phyloP scores from a whole-genome alignment of 176 grass and related monocot species.

The Calamus simplicifolius region DNA sequence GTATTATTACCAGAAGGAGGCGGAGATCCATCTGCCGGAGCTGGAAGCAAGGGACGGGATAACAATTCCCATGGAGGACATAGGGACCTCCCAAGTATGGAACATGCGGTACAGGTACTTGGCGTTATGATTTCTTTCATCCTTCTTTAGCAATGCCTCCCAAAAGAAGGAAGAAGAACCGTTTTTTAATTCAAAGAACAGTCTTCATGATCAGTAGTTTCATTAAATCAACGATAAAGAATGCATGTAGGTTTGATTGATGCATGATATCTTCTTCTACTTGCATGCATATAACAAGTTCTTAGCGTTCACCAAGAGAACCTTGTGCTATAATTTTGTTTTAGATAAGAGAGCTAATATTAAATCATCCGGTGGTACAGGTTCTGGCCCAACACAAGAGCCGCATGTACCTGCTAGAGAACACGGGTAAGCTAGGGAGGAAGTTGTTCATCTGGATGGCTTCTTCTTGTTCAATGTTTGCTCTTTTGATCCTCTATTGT shows the following conservation, averaged over 20 bases:
- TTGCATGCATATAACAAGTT: too few relatives aligned
- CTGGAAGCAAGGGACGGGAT: constrained; percentile 74
- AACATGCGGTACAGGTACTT: constrained; percentile 91
- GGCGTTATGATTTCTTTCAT: neutral
- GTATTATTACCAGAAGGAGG: constrained; percentile 72
- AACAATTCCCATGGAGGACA: constrained; percentile 86
- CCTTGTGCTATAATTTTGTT: too few relatives aligned
- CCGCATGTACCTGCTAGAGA: constrained; percentile 95
- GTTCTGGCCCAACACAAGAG: constrained; percentile 99
- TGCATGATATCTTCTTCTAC: too few relatives aligned
- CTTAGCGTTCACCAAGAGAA: too few relatives aligned
- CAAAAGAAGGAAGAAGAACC: too few relatives aligned
- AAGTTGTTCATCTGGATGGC: neutral
- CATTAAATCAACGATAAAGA: too few relatives aligned
- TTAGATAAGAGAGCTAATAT: too few relatives aligned
- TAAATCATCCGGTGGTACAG: constrained; percentile 21
- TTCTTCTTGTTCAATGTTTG: too few relatives aligned
- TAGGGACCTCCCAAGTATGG: constrained; percentile 67
- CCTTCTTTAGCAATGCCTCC: too few relatives aligned
- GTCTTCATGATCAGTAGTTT: too few relatives aligned
- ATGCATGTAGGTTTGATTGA: too few relatives aligned
- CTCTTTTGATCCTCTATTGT: neutral
- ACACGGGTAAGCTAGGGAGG: constrained; percentile 44
- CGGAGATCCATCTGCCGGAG: constrained; percentile 81
- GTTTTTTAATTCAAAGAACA: too few relatives aligned